Percentiles rank a stretch among this genome's conserved stretches.
Evolutionary conservation across 352 stramenopile species (phyloP).

Genomic region (Globisporangium recalcitrans): DNA sequence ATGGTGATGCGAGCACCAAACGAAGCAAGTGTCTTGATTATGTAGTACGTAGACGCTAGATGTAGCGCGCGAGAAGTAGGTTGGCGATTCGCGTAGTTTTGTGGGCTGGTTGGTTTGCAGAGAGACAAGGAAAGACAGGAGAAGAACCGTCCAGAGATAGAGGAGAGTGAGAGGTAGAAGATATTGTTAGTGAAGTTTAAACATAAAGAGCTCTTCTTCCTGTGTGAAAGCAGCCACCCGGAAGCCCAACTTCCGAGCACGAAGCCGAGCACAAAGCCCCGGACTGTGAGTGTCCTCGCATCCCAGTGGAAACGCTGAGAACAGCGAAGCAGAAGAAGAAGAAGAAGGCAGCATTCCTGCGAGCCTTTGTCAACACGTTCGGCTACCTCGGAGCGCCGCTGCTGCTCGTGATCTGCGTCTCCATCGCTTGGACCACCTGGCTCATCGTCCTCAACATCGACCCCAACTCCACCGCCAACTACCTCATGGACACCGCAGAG

Average conservation of each 20-base stretch:
- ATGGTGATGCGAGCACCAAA: background rate
- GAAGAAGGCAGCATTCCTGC: background rate
- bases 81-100: background rate
- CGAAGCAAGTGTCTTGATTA: background rate
- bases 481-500: constrained; percentile 10
- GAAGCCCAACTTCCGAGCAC: too few relatives aligned
- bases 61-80: background rate
- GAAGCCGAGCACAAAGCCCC: background rate
- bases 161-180: background rate
- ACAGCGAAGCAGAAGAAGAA: too few relatives aligned
- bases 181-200: background rate
- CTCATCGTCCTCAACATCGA: background rate
- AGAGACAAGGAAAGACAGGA: background rate
- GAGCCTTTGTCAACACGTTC: too few relatives aligned
- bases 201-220: too few relatives aligned
- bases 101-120: background rate
- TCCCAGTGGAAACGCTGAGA: too few relatives aligned
- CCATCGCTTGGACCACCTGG: background rate
- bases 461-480: background rate
- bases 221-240: too few relatives aligned
- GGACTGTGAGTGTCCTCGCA: background rate
- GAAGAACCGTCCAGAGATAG: background rate
- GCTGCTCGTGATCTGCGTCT: background rate
- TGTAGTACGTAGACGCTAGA: background rate
- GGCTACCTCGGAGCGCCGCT: background rate